phyloP scores from a whole-genome alignment of 164 flowering plant species.

The Piper longum region DNA sequence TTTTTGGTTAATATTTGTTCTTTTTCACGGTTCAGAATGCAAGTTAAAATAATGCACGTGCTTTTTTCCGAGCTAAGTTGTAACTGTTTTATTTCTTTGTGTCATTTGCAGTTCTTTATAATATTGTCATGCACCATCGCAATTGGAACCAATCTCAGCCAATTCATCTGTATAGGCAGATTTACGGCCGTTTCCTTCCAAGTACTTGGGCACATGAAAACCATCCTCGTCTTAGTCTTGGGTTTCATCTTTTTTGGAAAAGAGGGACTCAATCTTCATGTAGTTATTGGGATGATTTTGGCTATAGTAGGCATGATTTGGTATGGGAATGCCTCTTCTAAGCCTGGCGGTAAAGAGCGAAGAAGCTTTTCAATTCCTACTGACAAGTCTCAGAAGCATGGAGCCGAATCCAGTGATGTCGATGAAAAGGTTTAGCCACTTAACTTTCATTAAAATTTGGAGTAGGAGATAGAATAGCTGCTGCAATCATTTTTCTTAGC shows the following conservation, averaged over 20 bases:
- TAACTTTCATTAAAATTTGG: background rate
- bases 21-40: background rate
- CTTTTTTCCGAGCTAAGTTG: background rate
- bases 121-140: constrained; percentile 65
- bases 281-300: constrained; percentile 67
- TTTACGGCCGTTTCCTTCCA: constrained; percentile 80
- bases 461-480: constrained; percentile 1
- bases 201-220: constrained; percentile 89
- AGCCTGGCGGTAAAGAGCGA: constrained; percentile 79
- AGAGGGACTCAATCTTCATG: constrained; percentile 78
- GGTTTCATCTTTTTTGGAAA: constrained; percentile 82
- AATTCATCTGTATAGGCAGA: constrained; percentile 85
- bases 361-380: constrained; percentile 24
- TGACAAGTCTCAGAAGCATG: constrained; percentile 25
- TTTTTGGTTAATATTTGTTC: too few species aligned
- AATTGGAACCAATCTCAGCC: constrained; percentile 71
- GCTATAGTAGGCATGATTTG: constrained; percentile 81
- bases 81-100: background rate
- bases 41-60: background rate
- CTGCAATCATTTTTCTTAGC: constrained; percentile 7
- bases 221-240: constrained; percentile 50
- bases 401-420: constrained; percentile 25
- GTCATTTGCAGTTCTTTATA: constrained; percentile 44
- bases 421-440: constrained; percentile 32
- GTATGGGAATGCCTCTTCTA: constrained; percentile 79